Evolutionary conservation across 768 basidiomycete genomes (phyloP), one percentile per base, ranked within the genome.

Genomic region (Tulasnella sp.): DNA sequence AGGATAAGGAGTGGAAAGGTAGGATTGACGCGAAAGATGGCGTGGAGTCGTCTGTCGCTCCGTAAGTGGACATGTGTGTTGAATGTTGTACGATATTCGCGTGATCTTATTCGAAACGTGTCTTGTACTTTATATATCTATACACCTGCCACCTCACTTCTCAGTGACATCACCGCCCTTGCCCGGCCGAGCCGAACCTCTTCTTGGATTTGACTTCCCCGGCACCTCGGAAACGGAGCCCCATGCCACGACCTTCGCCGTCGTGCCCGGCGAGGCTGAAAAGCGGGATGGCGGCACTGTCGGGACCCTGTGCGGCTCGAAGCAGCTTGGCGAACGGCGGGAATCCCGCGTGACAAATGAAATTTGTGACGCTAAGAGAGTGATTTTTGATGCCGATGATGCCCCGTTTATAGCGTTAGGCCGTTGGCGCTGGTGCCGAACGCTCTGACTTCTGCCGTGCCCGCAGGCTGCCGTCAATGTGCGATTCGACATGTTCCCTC

Each of bases 291-390:
- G 12, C 46, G 16, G 46, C 14, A 46, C 14, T 18, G 16, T 31
- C 28, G 0, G 31, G 34, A 69, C 64, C 64, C 64, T 37, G 34
- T 5, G 28, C 64, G 64, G 64, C 60, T 64, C 1, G 31, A n/a
- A 64, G n/a, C 34, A 64, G 64, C 64, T 69, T 69, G 64, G 64
- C 64, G 64, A 69, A 20, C 64, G 64, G 64, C 64, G 28, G 64
- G 64, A 37, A 31, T 54, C 11, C 11, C 54, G 54, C 54, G 54
- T 54, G 54, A 54, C 54, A n/a, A 54, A 54, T 54, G 54, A 24
- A 54, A 6, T 11, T n/a, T 7, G 54, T 54, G 54, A 54, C 54
- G 54, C 54, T 54, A 54, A 54, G 54, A 54, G 6, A n/a, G n/a
- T 69, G 34, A 69, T 28, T 28, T 64, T 28, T 18, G 6, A 28